Percentiles rank a stretch among this genome's conserved stretches.
Evolutionary conservation across 192 early-diverging fungal genomes (phyloP).

Genomic region (Podila clonocystis): DNA sequence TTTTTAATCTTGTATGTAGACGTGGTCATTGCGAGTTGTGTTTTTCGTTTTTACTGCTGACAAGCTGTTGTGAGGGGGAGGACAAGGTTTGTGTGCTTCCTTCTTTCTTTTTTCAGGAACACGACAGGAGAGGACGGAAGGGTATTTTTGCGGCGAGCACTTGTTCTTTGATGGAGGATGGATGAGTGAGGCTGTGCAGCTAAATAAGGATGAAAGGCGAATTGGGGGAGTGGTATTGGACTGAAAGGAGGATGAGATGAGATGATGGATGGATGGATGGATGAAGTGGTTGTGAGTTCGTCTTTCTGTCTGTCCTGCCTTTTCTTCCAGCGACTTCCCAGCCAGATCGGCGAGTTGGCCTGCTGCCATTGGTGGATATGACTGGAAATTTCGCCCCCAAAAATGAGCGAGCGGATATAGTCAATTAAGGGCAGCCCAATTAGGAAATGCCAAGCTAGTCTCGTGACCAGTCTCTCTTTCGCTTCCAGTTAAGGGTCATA

Average conservation of each 20-base stretch:
- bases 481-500: no score
- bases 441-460: no score
- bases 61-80: neutral
- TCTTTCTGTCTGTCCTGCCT: no score
- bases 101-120: neutral
- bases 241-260: neutral
- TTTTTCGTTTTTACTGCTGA: no score
- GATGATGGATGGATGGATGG: conserved; percentile 3
- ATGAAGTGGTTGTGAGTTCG: neutral
- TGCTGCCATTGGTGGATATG: neutral
- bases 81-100: neutral
- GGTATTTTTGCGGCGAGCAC: no score
- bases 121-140: no score
- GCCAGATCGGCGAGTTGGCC: neutral
- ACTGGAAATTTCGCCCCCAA: no score
- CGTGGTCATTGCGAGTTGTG: conserved; percentile 2
- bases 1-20: conserved; percentile 36
- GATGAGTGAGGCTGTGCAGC: neutral
- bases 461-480: no score
- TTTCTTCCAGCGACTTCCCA: no score
- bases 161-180: neutral
- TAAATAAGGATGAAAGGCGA: neutral
- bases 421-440: no score
- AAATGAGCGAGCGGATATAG: no score
- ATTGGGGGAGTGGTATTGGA: neutral